Percentiles rank a stretch among this genome's conserved stretches.
Evolutionary conservation across 148 eudicot species (phyloP).

Genomic region (Bassia scoparia): DNA sequence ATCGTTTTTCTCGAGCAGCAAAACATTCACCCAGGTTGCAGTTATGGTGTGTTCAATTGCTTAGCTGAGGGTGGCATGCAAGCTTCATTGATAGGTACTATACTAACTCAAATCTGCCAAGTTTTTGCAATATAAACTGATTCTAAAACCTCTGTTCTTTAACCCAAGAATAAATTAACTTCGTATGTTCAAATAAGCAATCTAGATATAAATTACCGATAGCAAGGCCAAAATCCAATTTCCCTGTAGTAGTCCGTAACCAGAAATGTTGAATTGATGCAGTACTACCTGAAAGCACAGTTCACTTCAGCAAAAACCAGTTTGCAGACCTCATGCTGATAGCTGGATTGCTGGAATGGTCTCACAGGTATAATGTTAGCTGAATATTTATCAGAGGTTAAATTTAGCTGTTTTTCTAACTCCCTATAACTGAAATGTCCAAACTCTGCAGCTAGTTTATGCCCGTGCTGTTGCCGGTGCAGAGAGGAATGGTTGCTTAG

Average conservation of each 20-base stretch:
- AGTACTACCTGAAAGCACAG: slow-evolving; percentile 78
- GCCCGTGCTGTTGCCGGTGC: slow-evolving; percentile 67
- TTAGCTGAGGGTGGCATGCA: slow-evolving; percentile 57
- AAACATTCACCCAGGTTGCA: slow-evolving; percentile 60
- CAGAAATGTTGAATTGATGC: slow-evolving; percentile 26
- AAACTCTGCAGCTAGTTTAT: slow-evolving; percentile 63
- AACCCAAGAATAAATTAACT: too few relatives aligned
- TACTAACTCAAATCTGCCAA: slow-evolving; percentile 3
- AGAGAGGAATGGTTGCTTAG: slow-evolving; percentile 65
- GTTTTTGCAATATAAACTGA: neutral
- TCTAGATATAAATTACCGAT: too few relatives aligned
- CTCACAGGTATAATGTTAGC: slow-evolving; percentile 49
- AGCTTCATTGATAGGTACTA: slow-evolving; percentile 57
- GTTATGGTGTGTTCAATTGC: slow-evolving; percentile 55
- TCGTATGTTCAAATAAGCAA: too few relatives aligned
- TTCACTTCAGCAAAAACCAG: slow-evolving; percentile 78
- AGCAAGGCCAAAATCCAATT: neutral
- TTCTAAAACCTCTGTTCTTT: neutral
- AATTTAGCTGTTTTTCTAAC: neutral
- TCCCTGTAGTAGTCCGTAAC: neutral
- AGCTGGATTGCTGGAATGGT: slow-evolving; percentile 54
- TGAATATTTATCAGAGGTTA: neutral
- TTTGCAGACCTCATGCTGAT: slow-evolving; percentile 80
- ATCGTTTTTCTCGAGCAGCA: slow-evolving; percentile 36
- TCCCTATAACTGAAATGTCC: neutral